Base-by-base conservation (phyloP, 202 grass and related monocot genomes). In the Elaeis oleifera region DNA sequence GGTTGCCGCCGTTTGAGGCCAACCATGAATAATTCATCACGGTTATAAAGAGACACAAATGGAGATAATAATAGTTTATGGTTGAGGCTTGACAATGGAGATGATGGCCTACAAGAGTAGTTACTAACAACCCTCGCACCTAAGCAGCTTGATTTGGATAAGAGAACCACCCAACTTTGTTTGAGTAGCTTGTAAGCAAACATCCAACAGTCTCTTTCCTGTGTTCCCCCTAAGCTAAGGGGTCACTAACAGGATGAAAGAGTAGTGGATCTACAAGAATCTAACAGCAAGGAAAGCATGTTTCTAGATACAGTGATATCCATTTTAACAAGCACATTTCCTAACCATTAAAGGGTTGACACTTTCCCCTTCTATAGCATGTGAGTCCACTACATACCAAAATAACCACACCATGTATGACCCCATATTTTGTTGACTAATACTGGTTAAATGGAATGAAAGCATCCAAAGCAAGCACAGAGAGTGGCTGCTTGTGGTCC, bases 161-260 rank as follows among this genome's bases (percentile, higher is more conserved):
- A 79, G 69, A 54, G 79, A 79, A 74, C 86, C 67, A 78, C 53
- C 29, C 54, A 60, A 49, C 49, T 73, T 73, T 29, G 73, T 64
- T 71, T 83, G 71, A 83, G 88, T 90, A 83, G 65, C 88, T 90
- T 83, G 75, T 75, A 90, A 90, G 88, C 75, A 86, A 86, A 65
- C 64, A 53, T 60, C 54, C 65, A 44, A 13, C 8, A 44, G 53
- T 60, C 16, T 39, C 6, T 60, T 27, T 56, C 66, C 26, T 52
- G n/a, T 67, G 36, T 44, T 44, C 36, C 36, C 9, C 8, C 11
- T n/a, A 13, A 44, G 36, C 8, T 13, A 6, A 29, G 28, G 28
- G 28, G 28, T 29, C 28, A 13, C 36, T 44, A 2, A 1, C 61
- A 51, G 54, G 66, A 64, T 72, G 63, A 60, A 67, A 26, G 48